Conservation (phyloP, 768 basidiomycete species). For the Rhodotorula graminis region DNA sequence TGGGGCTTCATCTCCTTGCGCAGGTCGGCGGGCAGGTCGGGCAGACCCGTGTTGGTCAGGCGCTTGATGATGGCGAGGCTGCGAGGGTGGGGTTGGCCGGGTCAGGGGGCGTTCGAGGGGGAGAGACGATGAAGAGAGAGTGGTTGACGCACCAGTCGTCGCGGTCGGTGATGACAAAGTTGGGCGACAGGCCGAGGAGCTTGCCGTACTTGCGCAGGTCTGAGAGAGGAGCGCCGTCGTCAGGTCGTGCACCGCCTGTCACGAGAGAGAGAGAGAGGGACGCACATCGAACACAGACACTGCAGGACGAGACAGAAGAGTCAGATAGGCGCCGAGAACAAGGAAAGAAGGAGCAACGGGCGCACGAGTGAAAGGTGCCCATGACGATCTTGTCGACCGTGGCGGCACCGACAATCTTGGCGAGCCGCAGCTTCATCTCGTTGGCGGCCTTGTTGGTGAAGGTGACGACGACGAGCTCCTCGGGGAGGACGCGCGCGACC, state of each 20-base stretch:
- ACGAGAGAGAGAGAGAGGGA: not conserved
- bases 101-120: not conserved
- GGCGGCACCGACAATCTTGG: conserved; percentile 62
- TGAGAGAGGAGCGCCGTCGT: not conserved
- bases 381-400: conserved; percentile 55
- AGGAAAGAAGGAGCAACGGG: too few relatives aligned
- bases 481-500: conserved; percentile 42
- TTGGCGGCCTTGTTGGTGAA: conserved; percentile 72
- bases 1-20: conserved; percentile 53
- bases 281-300: conserved; percentile 31
- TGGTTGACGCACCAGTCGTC: conserved; percentile 47
- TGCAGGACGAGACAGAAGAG: not conserved
- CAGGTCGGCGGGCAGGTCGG: not conserved
- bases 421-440: conserved; percentile 72
- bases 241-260: not conserved
- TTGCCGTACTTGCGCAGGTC: conserved; percentile 62
- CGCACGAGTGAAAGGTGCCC: conserved; percentile 45
- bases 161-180: conserved; percentile 77
- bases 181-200: conserved; percentile 59
- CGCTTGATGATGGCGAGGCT: conserved; percentile 38
- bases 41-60: not conserved
- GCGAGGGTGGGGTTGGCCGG: not conserved
- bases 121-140: not conserved
- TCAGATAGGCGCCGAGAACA: not conserved
- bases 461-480: conserved; percentile 53